phyloP scores from a whole-genome alignment of 345 rosid species.

The Populus deltoides region DNA sequence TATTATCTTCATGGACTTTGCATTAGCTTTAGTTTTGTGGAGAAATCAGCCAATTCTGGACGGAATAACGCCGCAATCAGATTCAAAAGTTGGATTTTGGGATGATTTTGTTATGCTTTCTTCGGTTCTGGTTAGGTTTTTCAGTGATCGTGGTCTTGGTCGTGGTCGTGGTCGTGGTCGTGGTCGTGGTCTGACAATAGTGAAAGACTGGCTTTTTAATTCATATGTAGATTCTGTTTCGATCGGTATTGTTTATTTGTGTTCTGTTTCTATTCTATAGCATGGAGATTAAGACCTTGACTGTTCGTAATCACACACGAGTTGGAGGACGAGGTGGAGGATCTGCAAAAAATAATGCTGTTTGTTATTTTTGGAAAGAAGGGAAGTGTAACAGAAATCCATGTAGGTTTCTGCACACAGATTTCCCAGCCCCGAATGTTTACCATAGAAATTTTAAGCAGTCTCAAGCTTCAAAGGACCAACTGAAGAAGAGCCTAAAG shows the following conservation, averaged over 20 bases:
- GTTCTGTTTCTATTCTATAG: neutral
- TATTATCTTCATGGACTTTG: too few relatives aligned
- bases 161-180: too few relatives aligned
- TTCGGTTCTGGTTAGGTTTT: too few relatives aligned
- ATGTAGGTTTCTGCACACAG: conserved; percentile 28
- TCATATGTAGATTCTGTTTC: too few relatives aligned
- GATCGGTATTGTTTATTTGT: neutral
- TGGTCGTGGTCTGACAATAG: too few relatives aligned
- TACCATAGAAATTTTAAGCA: neutral
- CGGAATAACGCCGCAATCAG: too few relatives aligned
- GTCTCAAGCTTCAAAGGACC: neutral
- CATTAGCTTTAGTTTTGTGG: too few relatives aligned
- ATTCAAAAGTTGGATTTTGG: too few relatives aligned
- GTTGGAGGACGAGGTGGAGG: neutral
- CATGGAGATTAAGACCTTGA: neutral
- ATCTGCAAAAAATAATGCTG: neutral
- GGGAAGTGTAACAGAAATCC: conserved; percentile 40
- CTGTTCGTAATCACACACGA: neutral
- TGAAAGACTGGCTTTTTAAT: too few relatives aligned
- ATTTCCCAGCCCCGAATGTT: neutral
- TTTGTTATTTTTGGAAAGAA: conserved; percentile 16
- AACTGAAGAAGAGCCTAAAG: conserved; percentile 7
- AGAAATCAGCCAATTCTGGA: too few relatives aligned
- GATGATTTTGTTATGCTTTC: too few relatives aligned
- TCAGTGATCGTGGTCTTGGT: too few relatives aligned